Conservation (phyloP, 805 yeast species). For the Hanseniaspora occidentalis region DNA sequence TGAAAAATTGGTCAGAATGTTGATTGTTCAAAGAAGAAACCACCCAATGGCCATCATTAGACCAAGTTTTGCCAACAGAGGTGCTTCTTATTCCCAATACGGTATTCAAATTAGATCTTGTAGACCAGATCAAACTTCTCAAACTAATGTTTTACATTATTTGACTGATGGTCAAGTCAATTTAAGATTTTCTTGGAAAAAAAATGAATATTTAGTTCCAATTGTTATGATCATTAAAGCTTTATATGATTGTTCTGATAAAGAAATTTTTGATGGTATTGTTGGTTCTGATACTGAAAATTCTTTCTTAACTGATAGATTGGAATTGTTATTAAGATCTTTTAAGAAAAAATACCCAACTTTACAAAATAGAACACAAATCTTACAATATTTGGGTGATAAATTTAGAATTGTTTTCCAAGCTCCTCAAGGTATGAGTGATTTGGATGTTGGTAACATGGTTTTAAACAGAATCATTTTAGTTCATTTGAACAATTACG, state of each 20-base stretch:
- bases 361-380: slow-evolving; percentile 69
- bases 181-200: slow-evolving; percentile 93
- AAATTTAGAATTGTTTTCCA: slow-evolving; percentile 90
- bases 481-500: slow-evolving; percentile 58
- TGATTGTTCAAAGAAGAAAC: slow-evolving; percentile 93
- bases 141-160: slow-evolving; percentile 94
- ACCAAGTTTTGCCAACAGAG: slow-evolving; percentile 90
- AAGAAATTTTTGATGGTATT: slow-evolving; percentile 92
- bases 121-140: slow-evolving; percentile 95
- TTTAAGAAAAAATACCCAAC: slow-evolving; percentile 60
- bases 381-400: slow-evolving; percentile 90
- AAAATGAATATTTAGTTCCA: slow-evolving; percentile 89
- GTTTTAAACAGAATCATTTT: slow-evolving; percentile 74
- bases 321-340: slow-evolving; percentile 81
- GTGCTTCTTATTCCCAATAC: slow-evolving; percentile 72
- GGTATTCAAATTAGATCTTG: slow-evolving; percentile 94
- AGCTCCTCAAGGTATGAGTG: slow-evolving; percentile 78
- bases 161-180: slow-evolving; percentile 93
- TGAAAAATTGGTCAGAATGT: slow-evolving; percentile 92
- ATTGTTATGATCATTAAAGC: slow-evolving; percentile 89
- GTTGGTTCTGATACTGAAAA: slow-evolving; percentile 79
- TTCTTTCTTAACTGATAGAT: slow-evolving; percentile 95
- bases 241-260: slow-evolving; percentile 76
- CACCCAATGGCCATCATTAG: slow-evolving; percentile 97
- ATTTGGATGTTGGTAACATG: slow-evolving; percentile 81